Conservation (phyloP, 2,329 filamentous ascomycete species). For the Hyphodiscus sp. region DNA sequence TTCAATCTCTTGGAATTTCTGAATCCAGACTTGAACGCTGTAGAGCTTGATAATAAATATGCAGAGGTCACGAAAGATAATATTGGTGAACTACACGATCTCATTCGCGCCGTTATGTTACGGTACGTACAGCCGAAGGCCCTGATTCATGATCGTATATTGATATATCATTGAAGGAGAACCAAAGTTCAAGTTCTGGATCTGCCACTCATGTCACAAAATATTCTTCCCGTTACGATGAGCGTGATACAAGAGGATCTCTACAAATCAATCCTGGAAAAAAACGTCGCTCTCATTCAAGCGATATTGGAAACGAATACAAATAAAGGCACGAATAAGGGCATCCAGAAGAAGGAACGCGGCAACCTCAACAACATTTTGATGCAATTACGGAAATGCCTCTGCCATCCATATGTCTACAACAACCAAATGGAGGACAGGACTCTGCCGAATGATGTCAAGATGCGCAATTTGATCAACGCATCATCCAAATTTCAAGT, state of each 20-base stretch:
- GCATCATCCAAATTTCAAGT: slow-evolving; percentile 86
- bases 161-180: slow-evolving; percentile 40
- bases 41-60: slow-evolving; percentile 68
- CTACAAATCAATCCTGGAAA: slow-evolving; percentile 87
- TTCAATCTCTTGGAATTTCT: slow-evolving; percentile 97
- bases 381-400: slow-evolving; percentile 87
- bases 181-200: slow-evolving; percentile 89
- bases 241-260: slow-evolving; percentile 87
- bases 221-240: slow-evolving; percentile 96
- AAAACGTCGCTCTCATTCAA: slow-evolving; percentile 82
- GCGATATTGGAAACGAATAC: slow-evolving; percentile 62
- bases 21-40: slow-evolving; percentile 63
- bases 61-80: slow-evolving; percentile 76
- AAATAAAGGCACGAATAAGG: slow-evolving; percentile 17
- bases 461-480: slow-evolving; percentile 79
- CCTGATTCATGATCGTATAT: not conserved
- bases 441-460: slow-evolving; percentile 50
- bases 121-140: slow-evolving; percentile 28
- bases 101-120: slow-evolving; percentile 68
- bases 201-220: slow-evolving; percentile 85
- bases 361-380: slow-evolving; percentile 88
- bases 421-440: slow-evolving; percentile 84
- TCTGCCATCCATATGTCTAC: slow-evolving; percentile 96
- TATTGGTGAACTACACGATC: slow-evolving; percentile 69
- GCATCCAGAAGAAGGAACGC: slow-evolving; percentile 61